Conservation (phyloP, 2,329 filamentous ascomycete species). For the Ophiostoma quercus region DNA sequence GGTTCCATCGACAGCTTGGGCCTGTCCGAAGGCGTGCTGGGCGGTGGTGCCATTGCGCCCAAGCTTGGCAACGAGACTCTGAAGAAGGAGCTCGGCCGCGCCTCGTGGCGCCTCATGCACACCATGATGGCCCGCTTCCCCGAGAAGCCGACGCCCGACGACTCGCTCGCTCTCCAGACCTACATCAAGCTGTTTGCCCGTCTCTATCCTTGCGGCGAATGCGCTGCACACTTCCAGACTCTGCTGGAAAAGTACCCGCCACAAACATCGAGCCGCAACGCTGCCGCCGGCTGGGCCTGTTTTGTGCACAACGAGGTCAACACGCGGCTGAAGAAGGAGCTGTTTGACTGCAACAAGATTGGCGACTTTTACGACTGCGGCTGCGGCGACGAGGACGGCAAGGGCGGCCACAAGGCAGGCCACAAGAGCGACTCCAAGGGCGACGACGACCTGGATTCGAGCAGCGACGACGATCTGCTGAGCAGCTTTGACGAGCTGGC, state of each 20-base stretch:
- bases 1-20: conserved; percentile 32
- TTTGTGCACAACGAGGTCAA: conserved; percentile 65
- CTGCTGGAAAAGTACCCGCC: conserved; percentile 59
- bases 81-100: conserved; percentile 61
- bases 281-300: conserved; percentile 63
- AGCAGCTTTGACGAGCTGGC: conserved; percentile 18
- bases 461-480: conserved; percentile 26
- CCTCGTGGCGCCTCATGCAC: conserved; percentile 65
- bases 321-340: conserved; percentile 53
- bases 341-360: conserved; percentile 62
- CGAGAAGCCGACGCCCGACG: conserved; percentile 57
- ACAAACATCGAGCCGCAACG: conserved; percentile 58
- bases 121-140: conserved; percentile 67
- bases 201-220: conserved; percentile 67
- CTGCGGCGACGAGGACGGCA: conserved; percentile 61
- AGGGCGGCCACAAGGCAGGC: conserved; percentile 36
- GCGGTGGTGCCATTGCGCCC: conserved; percentile 68
- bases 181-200: conserved; percentile 63
- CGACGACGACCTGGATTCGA: conserved; percentile 31
- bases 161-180: conserved; percentile 57
- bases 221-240: conserved; percentile 61
- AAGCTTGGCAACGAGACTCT: conserved; percentile 77
- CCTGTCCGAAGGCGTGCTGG: conserved; percentile 49
- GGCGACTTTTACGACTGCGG: conserved; percentile 69
- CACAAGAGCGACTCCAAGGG: conserved; percentile 14